Evolutionary conservation across 208 protist species (phyloP).

Genomic region (Crithidia thermophila): DNA sequence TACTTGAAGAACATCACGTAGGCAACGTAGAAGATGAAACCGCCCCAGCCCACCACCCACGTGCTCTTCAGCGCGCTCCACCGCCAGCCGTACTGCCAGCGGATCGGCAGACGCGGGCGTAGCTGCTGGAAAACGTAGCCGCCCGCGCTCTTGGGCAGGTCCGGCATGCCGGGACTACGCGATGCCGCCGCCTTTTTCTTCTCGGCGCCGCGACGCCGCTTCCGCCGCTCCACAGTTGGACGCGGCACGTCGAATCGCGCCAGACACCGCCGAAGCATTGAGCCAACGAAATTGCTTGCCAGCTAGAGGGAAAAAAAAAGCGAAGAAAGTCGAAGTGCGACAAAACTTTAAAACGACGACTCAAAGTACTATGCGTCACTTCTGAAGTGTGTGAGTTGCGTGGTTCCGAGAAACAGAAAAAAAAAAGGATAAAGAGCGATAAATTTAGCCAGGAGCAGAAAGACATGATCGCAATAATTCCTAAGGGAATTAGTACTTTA

Average conservation of each 20-base stretch:
- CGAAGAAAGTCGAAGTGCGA: background rate
- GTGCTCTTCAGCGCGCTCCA: constrained; percentile 67
- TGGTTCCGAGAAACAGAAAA: no score
- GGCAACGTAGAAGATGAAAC: constrained; percentile 55
- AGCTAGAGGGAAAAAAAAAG: constrained; percentile 9
- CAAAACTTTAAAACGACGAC: no score
- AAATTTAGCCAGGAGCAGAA: background rate
- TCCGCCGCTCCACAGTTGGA: constrained; percentile 70
- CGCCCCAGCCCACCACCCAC: constrained; percentile 63
- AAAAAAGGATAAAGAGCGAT: no score
- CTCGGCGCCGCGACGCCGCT: constrained; percentile 26
- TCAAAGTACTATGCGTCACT: no score
- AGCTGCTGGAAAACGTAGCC: constrained; percentile 84
- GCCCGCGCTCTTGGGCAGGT: constrained; percentile 83
- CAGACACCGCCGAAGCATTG: constrained; percentile 38
- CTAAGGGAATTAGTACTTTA: no score
- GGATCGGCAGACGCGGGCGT: constrained; percentile 66
- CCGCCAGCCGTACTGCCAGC: constrained; percentile 89
- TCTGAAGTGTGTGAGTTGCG: no score
- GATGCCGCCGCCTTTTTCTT: constrained; percentile 17
- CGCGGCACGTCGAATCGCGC: constrained; percentile 24
- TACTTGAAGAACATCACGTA: constrained; percentile 87
- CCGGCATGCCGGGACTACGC: constrained; percentile 50
- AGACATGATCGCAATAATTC: background rate
- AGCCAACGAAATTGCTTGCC: background rate